Base-by-base conservation (phyloP, 371 early-diverging fungal genomes). In the Quaeritorhiza haematococci region DNA sequence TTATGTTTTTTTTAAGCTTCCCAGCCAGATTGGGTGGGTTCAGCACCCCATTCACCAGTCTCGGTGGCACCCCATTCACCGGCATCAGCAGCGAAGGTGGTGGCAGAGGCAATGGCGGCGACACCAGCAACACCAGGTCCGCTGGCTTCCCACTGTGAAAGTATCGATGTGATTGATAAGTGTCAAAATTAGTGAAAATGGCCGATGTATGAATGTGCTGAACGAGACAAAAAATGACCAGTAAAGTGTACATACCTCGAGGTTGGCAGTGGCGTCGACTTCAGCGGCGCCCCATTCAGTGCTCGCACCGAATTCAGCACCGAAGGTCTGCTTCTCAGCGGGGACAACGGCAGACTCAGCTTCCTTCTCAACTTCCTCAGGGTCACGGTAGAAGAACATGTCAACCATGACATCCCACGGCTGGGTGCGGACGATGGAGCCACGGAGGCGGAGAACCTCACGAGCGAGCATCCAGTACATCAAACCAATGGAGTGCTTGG, bases 331-430 rank as follows among this genome's bases (percentile, higher is more conserved):
- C 35, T 35, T 49, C n/a, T 41, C 29, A 33, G 43, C 49, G 29
- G 33, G n/a, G 8, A 30, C 51, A 5, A n/a, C 48, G 43, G 46
- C 62, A 44, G 59, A 57, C 49, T 34, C 68, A 44, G 47, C 49
- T 29, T 61, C 75, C 90, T 94, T 91, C 75, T 94, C 96, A 55
- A 78, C 82, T 71, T 93, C 94, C 67, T 94, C 98, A 61, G 96
- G 88, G 68, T 96, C 93, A 70, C 94, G 88, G 87, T 82, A 94
- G 89, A 98, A 97, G 97, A 95, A 98, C 95, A 98, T 91, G 80
- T 97, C 98, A 55, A 90, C 91, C 91, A 94, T 95, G 64, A 96
- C 84, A 62, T 86, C 79, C 98, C 98, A 98, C 61, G 85, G 80
- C 55, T 80, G 67, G 56, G 79, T 68, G 72, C 94, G 90, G 69